Evolutionary conservation across 495 filamentous ascomycete species (phyloP), one percentile per base, ranked within the genome.

Genomic region (Apodospora peruviana): DNA sequence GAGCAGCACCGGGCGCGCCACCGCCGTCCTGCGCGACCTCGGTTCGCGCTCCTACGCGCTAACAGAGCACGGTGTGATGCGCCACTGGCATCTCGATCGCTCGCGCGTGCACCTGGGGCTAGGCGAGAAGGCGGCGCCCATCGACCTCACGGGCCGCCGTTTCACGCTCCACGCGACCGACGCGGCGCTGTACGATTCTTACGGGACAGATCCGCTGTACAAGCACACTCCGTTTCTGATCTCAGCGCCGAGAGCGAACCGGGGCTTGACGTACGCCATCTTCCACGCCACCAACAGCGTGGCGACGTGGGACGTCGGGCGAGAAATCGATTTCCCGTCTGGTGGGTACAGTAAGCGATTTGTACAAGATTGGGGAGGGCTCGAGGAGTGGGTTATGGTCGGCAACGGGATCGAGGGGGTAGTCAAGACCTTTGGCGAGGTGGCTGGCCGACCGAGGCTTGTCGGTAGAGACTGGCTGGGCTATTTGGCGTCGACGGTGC

Each of bases 201-300:
- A 85, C 59, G 76, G 78, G 17, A 81, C 81, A 37, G 84, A 87
- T 60, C 83, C 84, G 12, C 68, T 87, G 40, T 87, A 87, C 70
- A 87, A 87, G 62, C 79, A 86, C 50, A 82, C 85, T 34, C 83
- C 84, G 0, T 71, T 87, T 0, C 62, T 87, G 20, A 82, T 87
- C 62, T 49, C 47, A 10, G 42, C 47, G 4, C 39, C 47, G 1
- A 82, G 82, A 47, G 79, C 76, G 4, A 79, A 74, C 1, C 19
- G 10, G 19, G 29, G 32, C 1, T 36, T 86, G 25, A 49, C 47
- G 29, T 55, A 55, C 12, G 83, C 75, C 1, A 77, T 83, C 22
- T 86, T 85, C 68, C 83, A 81, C 1, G 83, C 81, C 0, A 79
- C 80, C 1, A 81, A 85, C 56, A 68, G 73, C 3, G 62, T 81